These are phyloP conservation scores for Aspergillus ochraceus DNA, from an alignment of 2,329 filamentous ascomycete genomes.

Conservation along the genomic window DNA sequence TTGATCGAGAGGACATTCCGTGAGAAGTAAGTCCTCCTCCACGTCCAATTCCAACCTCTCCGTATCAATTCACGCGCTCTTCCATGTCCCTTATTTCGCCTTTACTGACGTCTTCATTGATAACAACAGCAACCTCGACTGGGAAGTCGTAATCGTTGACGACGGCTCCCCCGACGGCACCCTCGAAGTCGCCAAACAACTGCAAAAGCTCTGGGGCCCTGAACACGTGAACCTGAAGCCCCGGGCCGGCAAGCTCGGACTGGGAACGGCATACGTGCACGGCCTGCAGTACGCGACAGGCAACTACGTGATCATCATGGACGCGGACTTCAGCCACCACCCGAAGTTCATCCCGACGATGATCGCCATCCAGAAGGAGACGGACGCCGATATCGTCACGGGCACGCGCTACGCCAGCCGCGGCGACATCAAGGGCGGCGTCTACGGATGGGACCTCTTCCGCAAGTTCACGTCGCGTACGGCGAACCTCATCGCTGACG, in stretches of 20 bases:
- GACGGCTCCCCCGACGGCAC: conserved; percentile 97
- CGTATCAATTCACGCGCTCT: not conserved
- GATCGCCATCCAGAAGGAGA: conserved; percentile 75
- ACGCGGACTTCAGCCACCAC: conserved; percentile 98
- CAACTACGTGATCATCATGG: conserved; percentile 99
- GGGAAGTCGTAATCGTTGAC: conserved; percentile 97
- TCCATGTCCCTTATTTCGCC: no score
- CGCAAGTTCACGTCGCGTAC: conserved; percentile 70
- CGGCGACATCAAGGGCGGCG: conserved; percentile 64
- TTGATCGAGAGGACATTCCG: conserved; percentile 90
- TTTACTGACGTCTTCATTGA: no score
- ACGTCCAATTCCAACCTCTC: conserved; percentile 1
- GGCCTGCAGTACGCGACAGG: conserved; percentile 86
- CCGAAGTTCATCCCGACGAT: conserved; percentile 98
- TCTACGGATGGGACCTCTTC: conserved; percentile 96
- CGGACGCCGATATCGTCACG: conserved; percentile 92
- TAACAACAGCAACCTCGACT: conserved; percentile 74
- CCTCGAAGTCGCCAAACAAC: conserved; percentile 83
- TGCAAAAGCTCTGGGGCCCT: conserved; percentile 77
- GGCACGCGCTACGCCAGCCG: conserved; percentile 90
- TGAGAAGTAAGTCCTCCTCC: conserved; percentile 63
- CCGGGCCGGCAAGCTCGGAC: conserved; percentile 91
- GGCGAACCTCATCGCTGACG: conserved; percentile 94
- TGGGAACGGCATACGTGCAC: conserved; percentile 94
- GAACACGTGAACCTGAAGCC: conserved; percentile 80